Percentiles rank a stretch among this genome's conserved stretches.
These are phyloP conservation scores for Pyrenopolyporus hunteri DNA, from an alignment of 495 filamentous ascomycete species.

Conservation along the genomic window DNA sequence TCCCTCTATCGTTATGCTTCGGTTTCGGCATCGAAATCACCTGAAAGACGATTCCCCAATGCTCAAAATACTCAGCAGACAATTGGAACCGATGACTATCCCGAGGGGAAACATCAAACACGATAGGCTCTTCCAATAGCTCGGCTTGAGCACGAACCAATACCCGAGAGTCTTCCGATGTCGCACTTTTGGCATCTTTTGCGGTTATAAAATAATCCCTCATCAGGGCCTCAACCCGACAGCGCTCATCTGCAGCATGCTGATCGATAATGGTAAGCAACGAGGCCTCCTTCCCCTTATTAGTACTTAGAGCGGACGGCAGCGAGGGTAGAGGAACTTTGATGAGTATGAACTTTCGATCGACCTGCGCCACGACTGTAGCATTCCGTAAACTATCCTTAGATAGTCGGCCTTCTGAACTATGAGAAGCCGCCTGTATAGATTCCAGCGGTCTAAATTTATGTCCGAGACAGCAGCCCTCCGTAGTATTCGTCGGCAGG, in stretches of 20 bases:
- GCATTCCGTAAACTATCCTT: constrained; percentile 68
- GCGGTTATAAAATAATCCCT: constrained; percentile 43
- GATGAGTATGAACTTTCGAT: constrained; percentile 85
- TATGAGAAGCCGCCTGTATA: constrained; percentile 26
- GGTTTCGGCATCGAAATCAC: constrained; percentile 15
- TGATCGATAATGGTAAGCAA: constrained; percentile 85
- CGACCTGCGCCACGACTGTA: constrained; percentile 79
- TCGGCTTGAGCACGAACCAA: constrained; percentile 31
- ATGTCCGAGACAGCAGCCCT: constrained; percentile 13
- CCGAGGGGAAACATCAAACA: constrained; percentile 63
- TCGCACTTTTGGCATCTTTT: background rate
- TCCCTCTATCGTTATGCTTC: background rate
- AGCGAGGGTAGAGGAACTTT: constrained; percentile 51
- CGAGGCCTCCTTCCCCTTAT: constrained; percentile 2
- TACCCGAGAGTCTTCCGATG: constrained; percentile 12
- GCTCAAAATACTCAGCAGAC: constrained; percentile 61
- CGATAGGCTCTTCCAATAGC: constrained; percentile 57
- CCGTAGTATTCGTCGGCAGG: constrained; percentile 39
- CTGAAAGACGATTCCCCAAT: constrained; percentile 76
- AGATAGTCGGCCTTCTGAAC: constrained; percentile 63
- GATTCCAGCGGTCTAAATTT: constrained; percentile 32
- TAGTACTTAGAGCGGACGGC: background rate
- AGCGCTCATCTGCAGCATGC: constrained; percentile 91
- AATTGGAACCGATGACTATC: constrained; percentile 64
- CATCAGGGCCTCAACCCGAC: constrained; percentile 75